These are phyloP conservation scores for Syncephalastrum contaminatum DNA, from an alignment of 371 early-diverging fungal genomes.

Conservation along the genomic window DNA sequence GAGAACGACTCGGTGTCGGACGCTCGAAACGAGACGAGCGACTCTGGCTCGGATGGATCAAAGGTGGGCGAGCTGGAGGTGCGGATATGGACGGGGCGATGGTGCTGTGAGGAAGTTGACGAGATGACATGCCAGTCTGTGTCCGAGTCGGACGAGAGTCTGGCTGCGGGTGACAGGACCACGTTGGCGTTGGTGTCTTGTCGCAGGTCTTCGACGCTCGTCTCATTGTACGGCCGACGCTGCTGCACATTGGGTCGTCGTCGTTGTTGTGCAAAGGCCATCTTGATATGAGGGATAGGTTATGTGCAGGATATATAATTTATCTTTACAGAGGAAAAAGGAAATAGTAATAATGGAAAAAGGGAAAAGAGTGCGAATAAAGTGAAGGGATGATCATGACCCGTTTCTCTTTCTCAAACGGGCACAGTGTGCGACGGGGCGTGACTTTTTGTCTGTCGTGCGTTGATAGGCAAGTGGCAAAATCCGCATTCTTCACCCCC, in stretches of 20 bases:
- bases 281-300: slow-evolving; percentile 4
- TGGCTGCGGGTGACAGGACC: slow-evolving; percentile 15
- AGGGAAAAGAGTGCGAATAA: too few species aligned
- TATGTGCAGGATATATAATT: too few species aligned
- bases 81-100: slow-evolving; percentile 5
- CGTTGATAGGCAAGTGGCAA: too few species aligned
- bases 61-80: slow-evolving; percentile 17
- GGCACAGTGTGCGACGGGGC: too few species aligned
- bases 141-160: slow-evolving; percentile 35
- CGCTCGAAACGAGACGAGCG: slow-evolving; percentile 26
- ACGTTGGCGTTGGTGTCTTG: slow-evolving; percentile 6
- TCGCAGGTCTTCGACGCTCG: not conserved
- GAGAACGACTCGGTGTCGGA: slow-evolving; percentile 40
- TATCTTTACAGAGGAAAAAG: too few species aligned
- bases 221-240: too few species aligned
- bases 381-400: too few species aligned
- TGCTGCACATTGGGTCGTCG: slow-evolving; percentile 18
- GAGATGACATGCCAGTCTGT: slow-evolving; percentile 51
- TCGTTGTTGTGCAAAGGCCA: slow-evolving; percentile 50
- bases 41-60: slow-evolving; percentile 35
- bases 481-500: too few species aligned
- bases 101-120: slow-evolving; percentile 20
- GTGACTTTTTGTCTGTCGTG: too few species aligned
- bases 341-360: too few species aligned
- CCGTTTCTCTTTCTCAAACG: too few species aligned